Conservation (phyloP, 768 basidiomycete genomes). For the Crucibulum laeve region DNA sequence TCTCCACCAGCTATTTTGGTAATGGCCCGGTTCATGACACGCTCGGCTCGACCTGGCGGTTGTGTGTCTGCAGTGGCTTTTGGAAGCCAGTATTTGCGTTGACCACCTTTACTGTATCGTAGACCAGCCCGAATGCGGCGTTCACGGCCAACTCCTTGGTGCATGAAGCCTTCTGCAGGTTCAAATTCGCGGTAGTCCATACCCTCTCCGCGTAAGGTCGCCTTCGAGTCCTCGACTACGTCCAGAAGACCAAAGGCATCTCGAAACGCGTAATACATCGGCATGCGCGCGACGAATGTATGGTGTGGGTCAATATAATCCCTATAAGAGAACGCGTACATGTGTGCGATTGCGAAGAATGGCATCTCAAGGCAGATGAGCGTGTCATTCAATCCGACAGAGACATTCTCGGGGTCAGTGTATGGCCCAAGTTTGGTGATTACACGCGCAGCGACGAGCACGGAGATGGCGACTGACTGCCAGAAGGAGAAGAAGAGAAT, state of each 20-base stretch:
- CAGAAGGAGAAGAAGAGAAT: conserved; percentile 99
- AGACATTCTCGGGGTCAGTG: conserved; percentile 84
- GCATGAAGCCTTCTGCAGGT: conserved; percentile 90
- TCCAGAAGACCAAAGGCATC: conserved; percentile 88
- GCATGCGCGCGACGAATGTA: conserved; percentile 82
- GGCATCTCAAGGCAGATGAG: conserved; percentile 98
- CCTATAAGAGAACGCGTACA: conserved; percentile 88
- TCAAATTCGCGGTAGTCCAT: conserved; percentile 97
- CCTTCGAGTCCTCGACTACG: conserved; percentile 79
- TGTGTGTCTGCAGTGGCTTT: conserved; percentile 42
- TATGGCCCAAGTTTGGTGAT: conserved; percentile 84
- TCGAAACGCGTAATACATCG: conserved; percentile 77
- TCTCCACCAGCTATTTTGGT: conserved; percentile 35
- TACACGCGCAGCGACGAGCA: conserved; percentile 77
- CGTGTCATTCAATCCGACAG: conserved; percentile 83
- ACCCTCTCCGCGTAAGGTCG: conserved; percentile 81
- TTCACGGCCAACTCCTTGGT: conserved; percentile 84
- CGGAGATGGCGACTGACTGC: conserved; percentile 85
- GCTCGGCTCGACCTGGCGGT: conserved; percentile 33
- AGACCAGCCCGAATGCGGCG: conserved; percentile 87
- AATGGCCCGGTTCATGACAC: conserved; percentile 37
- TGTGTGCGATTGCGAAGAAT: conserved; percentile 90
- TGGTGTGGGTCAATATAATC: conserved; percentile 69
- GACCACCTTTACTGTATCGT: conserved; percentile 87
- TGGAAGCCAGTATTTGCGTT: conserved; percentile 94